phyloP scores from a whole-genome alignment of 371 early-diverging fungal genomes.

The Blastocladiella emersonii region DNA sequence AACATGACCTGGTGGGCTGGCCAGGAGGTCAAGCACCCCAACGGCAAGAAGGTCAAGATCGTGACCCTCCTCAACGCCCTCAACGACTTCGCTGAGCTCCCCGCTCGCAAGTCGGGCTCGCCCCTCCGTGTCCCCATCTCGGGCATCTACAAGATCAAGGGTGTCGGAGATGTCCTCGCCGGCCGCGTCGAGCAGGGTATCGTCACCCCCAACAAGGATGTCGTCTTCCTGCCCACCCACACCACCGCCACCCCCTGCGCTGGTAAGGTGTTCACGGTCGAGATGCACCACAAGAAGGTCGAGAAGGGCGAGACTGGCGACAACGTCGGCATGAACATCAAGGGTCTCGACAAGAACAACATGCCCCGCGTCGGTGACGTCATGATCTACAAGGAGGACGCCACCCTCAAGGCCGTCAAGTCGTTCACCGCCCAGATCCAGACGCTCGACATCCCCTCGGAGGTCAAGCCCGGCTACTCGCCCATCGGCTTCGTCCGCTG shows the following conservation, averaged over 20 bases:
- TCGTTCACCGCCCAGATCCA: constrained; percentile 92
- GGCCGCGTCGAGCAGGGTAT: constrained; percentile 95
- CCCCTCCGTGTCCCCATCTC: constrained; percentile 94
- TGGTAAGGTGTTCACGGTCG: constrained; percentile 76
- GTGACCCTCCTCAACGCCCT: constrained; percentile 82
- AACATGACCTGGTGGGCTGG: constrained; percentile 97
- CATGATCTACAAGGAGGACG: constrained; percentile 77
- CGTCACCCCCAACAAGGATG: constrained; percentile 88
- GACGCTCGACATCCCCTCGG: constrained; percentile 93
- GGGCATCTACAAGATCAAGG: constrained; percentile 97
- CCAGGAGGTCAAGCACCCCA: constrained; percentile 73
- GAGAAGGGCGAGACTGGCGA: constrained; percentile 90
- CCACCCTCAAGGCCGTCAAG: constrained; percentile 86
- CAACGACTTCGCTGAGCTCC: constrained; percentile 78
- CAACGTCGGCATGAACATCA: constrained; percentile 97
- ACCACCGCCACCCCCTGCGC: constrained; percentile 57
- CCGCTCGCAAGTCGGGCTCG: constrained; percentile 77
- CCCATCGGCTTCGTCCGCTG: constrained; percentile 46
- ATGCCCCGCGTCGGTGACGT: constrained; percentile 89
- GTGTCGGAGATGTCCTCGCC: constrained; percentile 92
- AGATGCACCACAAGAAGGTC: constrained; percentile 95
- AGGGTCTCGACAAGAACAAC: constrained; percentile 93
- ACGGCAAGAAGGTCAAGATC: constrained; percentile 46
- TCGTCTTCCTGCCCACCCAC: constrained; percentile 68
- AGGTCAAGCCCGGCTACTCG: constrained; percentile 52